A percentile compares a stretch with the other conserved stretches of the same genome.
Conservation (phyloP, 345 rosid species). For the Aegle marmelos region DNA sequence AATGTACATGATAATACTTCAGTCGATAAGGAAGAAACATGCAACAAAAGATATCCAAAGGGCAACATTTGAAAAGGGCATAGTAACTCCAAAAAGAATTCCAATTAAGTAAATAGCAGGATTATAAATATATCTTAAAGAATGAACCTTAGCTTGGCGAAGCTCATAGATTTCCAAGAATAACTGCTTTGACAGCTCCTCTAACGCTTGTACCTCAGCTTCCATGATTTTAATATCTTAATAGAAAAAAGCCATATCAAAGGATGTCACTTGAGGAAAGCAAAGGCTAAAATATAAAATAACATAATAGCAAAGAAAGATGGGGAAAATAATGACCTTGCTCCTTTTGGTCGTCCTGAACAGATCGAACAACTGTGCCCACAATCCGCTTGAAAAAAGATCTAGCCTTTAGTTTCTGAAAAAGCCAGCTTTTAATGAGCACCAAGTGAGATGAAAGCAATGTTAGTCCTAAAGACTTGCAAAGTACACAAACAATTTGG, state of each 20-base stretch:
- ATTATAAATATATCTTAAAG: background rate
- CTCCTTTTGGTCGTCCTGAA: slow-evolving; percentile 94
- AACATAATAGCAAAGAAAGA: background rate
- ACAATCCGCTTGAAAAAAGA: slow-evolving; percentile 82
- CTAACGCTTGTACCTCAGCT: slow-evolving; percentile 89
- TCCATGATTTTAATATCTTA: slow-evolving; percentile 83
- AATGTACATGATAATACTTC: background rate
- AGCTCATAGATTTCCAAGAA: slow-evolving; percentile 98
- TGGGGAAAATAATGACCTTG: slow-evolving; percentile 54
- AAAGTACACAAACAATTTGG: background rate
- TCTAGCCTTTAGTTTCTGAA: slow-evolving; percentile 67
- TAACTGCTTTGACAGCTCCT: slow-evolving; percentile 95
- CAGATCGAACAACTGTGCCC: slow-evolving; percentile 83
- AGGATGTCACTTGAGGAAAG: background rate
- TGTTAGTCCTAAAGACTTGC: background rate
- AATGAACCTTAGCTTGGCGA: slow-evolving; percentile 88
- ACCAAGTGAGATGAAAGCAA: background rate
- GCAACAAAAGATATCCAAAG: background rate
- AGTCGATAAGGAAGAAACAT: background rate
- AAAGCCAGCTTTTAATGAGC: slow-evolving; percentile 23
- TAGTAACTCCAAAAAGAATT: background rate
- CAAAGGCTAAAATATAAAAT: slow-evolving; percentile 4
- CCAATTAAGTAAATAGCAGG: background rate
- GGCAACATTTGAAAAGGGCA: background rate
- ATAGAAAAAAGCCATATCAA: slow-evolving; percentile 2